These are phyloP conservation scores for Nitzschia sp. DNA, from an alignment of 108 stramenopile species.

Conservation along the genomic window DNA sequence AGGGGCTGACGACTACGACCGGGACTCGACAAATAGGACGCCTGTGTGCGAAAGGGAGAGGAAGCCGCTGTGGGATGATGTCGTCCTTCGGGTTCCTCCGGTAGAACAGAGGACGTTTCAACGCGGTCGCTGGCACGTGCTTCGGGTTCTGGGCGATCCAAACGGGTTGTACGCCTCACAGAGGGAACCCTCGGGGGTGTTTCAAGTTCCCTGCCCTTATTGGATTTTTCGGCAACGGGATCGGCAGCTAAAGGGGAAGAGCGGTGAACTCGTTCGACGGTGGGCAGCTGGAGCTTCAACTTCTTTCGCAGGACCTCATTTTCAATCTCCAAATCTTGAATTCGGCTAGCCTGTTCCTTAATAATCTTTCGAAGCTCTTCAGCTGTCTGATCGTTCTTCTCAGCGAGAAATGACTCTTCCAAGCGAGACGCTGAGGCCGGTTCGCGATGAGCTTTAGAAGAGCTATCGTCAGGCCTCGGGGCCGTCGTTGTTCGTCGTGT, in stretches of 20 bases:
- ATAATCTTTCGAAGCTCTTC: background rate
- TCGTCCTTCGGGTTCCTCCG: constrained; percentile 9
- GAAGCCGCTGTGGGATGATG: background rate
- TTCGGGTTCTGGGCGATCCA: too few species aligned
- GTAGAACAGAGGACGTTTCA: background rate
- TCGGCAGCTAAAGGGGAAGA: background rate
- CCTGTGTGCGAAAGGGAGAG: constrained; percentile 3
- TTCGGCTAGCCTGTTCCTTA: constrained; percentile 2
- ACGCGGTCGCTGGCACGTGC: background rate
- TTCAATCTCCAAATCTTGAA: constrained; percentile 20
- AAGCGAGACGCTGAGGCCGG: background rate
- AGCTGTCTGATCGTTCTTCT: background rate
- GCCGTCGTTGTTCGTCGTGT: background rate
- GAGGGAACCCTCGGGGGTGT: too few species aligned
- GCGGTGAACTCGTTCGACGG: constrained; percentile 11
- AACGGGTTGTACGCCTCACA: too few species aligned
- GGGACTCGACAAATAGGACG: constrained; percentile 6
- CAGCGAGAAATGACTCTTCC: too few species aligned
- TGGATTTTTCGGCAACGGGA: too few species aligned
- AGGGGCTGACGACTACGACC: background rate
- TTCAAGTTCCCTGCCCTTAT: background rate
- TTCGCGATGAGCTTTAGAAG: background rate
- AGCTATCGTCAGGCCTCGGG: background rate
- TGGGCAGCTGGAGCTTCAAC: constrained; percentile 1
- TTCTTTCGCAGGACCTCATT: constrained; percentile 23